Percentiles rank a stretch among this genome's conserved stretches.
These are phyloP conservation scores for Lunularia cruciata DNA, from an alignment of 225 moss, liverwort and hornwort species.

Conservation along the genomic window DNA sequence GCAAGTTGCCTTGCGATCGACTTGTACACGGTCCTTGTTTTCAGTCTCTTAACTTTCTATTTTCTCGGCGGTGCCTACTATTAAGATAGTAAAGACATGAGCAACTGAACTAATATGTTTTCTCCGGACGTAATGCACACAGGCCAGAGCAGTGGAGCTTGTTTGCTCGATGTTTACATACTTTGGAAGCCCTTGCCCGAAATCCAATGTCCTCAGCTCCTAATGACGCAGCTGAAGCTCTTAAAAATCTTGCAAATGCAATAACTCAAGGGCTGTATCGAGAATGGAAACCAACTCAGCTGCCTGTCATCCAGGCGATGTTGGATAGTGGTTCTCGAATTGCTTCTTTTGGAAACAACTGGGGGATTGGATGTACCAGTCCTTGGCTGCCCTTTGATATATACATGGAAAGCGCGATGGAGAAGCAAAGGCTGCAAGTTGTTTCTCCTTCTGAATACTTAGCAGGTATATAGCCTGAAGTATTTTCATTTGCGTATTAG, in stretches of 20 bases:
- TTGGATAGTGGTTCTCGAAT: conserved; percentile 54
- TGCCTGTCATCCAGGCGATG: conserved; percentile 79
- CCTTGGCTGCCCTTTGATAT: conserved; percentile 49
- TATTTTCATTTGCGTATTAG: too few relatives aligned
- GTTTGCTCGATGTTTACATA: conserved; percentile 68
- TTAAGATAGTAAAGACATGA: not conserved
- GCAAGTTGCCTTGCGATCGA: not conserved
- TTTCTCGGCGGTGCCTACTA: too few relatives aligned
- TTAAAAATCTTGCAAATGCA: conserved; percentile 64
- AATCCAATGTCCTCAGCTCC: conserved; percentile 74
- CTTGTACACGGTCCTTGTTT: not conserved
- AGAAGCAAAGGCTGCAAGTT: conserved; percentile 41
- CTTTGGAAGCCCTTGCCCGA: conserved; percentile 68
- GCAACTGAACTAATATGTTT: not conserved
- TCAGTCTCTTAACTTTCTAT: not conserved
- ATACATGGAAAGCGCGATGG: conserved; percentile 55
- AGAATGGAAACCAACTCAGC: conserved; percentile 80
- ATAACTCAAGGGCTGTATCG: conserved; percentile 76
- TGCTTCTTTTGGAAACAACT: conserved; percentile 58
- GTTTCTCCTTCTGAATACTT: conserved; percentile 41
- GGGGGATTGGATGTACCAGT: conserved; percentile 40
- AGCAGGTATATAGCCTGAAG: conserved; percentile 41
- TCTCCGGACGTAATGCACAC: conserved; percentile 9
- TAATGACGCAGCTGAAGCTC: conserved; percentile 76
- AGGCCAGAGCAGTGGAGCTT: conserved; percentile 88